These are phyloP conservation scores for Reutealis trisperma DNA, from an alignment of 345 rosid species.

Conservation along the genomic window DNA sequence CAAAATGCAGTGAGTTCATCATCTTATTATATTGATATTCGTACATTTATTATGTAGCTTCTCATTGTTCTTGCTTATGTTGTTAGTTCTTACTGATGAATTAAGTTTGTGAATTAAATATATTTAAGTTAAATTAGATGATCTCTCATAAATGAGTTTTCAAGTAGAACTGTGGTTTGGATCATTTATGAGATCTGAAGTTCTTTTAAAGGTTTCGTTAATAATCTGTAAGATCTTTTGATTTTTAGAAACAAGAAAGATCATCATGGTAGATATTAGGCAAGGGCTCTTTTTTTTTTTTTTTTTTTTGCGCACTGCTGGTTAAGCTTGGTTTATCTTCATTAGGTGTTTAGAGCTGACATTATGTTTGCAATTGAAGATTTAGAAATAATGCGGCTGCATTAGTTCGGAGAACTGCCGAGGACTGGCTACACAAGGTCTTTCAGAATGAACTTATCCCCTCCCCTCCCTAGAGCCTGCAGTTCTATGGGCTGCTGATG, in stretches of 20 bases:
- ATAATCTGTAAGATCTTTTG: neutral
- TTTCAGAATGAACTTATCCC: neutral
- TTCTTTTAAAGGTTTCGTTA: neutral
- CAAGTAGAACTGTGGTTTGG: neutral
- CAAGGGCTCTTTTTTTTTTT: neutral
- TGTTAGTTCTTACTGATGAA: neutral
- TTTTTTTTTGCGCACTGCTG: neutral
- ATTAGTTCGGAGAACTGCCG: neutral
- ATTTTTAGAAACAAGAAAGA: neutral
- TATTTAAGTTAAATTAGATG: neutral
- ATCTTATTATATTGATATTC: neutral
- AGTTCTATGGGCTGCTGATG: neutral
- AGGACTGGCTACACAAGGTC: neutral
- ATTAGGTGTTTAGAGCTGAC: neutral
- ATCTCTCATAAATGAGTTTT: neutral
- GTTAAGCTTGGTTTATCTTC: neutral
- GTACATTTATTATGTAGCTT: neutral
- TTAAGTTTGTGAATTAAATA: no score
- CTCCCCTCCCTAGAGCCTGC: no score
- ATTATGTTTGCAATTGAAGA: neutral
- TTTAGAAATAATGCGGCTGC: neutral
- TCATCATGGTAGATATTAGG: neutral
- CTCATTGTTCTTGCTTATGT: neutral
- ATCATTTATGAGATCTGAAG: neutral
- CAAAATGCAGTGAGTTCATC: slow-evolving; percentile 77